Base-by-base conservation (phyloP, 2,329 filamentous ascomycete genomes). In the Dothideomycetes sp. region DNA sequence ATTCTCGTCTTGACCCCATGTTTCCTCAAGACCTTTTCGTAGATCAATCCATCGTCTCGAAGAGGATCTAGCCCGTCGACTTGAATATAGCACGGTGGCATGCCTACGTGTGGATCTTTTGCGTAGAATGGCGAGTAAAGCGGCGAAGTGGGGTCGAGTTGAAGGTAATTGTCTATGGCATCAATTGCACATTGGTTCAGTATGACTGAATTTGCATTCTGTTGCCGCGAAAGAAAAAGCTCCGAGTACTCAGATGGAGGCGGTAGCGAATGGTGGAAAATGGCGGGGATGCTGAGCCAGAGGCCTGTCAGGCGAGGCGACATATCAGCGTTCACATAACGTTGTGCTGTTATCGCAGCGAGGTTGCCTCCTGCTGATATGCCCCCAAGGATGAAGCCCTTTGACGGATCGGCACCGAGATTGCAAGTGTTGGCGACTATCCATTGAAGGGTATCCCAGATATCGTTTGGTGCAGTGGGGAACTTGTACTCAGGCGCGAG, bases 11-110 rank as follows among this genome's bases (percentile, higher is more conserved):
- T 49, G 7, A 71, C 56, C 4, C 55, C 61, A 2, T 66, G 60
- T 38, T 66, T 64, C 22, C 61, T 54, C 41, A 75, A 48, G 2
- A 66, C 49, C 30, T 60, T 52, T 45, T 72, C 70, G 45, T 73
- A 75, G 0, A 75, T 64, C 34, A 76, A 44, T 0, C 56, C 67
- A 39, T 75, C 72, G 42, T 77, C 73, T 4, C 72, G 53, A 3
- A 70, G 45, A 0, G 64, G 64, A 48, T 75, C 73, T 43, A 68
- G 43, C 10, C 70, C 72, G 43, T 60, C 64, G 1, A 72, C 57
- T 47, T 73, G 68, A 1, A 76, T 53, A 49, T 71, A 75, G 0
- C 65, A 60, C 2, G 55, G 59, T 4, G 69, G 69, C 18, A 71
- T 52, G 4, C 47, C 56, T 3, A 46, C 44, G 36, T 63, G 55